These are phyloP conservation scores for Silybum marianum DNA, from an alignment of 129 eudicot species.

Conservation along the genomic window DNA sequence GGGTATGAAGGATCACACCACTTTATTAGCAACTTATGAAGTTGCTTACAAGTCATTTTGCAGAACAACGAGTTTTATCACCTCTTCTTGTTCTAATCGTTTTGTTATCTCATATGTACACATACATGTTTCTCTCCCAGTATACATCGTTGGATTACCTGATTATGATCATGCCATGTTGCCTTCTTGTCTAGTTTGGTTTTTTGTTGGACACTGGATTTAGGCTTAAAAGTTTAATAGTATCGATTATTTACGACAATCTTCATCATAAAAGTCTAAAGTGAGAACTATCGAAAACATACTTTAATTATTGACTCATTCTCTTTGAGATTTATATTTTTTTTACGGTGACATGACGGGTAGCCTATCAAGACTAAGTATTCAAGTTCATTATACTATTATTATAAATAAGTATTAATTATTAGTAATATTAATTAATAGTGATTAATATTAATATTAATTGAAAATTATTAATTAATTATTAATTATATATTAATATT, in stretches of 20 bases:
- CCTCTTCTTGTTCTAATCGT: neutral
- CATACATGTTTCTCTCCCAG: neutral
- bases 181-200: neutral
- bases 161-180: neutral
- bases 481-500: no score
- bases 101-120: neutral
- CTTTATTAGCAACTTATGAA: neutral
- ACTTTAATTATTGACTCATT: neutral
- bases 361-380: no score
- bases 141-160: neutral
- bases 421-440: no score
- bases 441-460: no score
- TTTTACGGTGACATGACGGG: neutral
- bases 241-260: neutral
- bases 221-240: neutral
- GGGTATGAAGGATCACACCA: neutral
- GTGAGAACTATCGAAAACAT: no score
- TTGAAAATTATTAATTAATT: no score
- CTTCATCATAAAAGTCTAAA: neutral
- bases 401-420: no score
- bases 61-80: neutral
- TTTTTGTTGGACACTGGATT: neutral
- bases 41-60: neutral
- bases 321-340: no score
- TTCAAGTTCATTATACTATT: no score